Conservation (phyloP, 257 asterid species). For the Lavandula angustifolia region DNA sequence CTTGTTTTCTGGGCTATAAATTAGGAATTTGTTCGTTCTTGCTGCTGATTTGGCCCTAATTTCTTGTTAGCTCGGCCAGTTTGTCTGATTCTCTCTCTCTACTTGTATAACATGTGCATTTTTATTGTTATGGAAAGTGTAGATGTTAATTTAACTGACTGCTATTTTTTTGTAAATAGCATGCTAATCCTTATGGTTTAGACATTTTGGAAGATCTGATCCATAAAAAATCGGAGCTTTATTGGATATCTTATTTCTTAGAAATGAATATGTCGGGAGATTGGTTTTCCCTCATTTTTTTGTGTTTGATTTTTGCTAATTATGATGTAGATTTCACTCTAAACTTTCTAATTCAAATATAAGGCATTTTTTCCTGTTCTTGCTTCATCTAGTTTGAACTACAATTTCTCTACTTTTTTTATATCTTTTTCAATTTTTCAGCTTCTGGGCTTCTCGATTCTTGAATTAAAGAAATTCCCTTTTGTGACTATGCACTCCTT, state of each 20-base stretch:
- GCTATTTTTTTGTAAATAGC: not conserved
- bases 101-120: constrained; percentile 9
- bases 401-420: not conserved
- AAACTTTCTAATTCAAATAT: not conserved
- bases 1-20: not conserved
- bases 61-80: constrained; percentile 20
- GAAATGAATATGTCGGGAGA: not conserved
- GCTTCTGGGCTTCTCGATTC: not conserved
- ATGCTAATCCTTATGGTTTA: not conserved
- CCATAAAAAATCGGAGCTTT: constrained; percentile 14
- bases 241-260: not conserved
- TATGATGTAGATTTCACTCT: constrained; percentile 18
- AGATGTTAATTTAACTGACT: not conserved
- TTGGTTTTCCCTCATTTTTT: not conserved
- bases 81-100: constrained; percentile 28
- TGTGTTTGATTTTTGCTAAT: constrained; percentile 2
- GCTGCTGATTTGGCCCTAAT: constrained; percentile 13
- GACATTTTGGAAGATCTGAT: constrained; percentile 18
- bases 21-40: constrained; percentile 29
- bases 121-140: not conserved
- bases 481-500: constrained; percentile 23
- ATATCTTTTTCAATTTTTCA: not conserved
- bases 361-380: not conserved
- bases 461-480: not conserved
- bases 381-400: constrained; percentile 11